Percentiles rank a stretch among this genome's conserved stretches.
Evolutionary conservation across 2,329 filamentous ascomycete species (phyloP).

Genomic region (Aspergillus sergii): DNA sequence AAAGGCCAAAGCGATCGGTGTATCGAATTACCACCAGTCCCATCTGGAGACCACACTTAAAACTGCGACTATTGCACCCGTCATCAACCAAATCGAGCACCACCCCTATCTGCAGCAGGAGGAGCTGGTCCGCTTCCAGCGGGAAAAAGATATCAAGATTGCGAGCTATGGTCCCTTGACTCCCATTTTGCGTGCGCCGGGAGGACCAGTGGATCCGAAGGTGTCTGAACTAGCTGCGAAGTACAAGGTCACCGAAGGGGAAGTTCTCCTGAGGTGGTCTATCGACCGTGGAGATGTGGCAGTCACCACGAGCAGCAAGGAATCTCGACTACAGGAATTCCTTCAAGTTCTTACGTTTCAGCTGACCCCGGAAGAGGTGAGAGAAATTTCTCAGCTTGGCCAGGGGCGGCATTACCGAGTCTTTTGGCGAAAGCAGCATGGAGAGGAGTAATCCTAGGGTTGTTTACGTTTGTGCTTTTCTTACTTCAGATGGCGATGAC

Average conservation of each 20-base stretch:
- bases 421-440: conserved; percentile 56
- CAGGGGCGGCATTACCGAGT: conserved; percentile 54
- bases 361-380: conserved; percentile 60
- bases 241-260: conserved; percentile 60
- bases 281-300: conserved; percentile 62
- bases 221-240: conserved; percentile 59
- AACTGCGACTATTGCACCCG: conserved; percentile 46
- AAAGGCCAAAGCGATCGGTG: conserved; percentile 63
- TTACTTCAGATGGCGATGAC: too few species aligned
- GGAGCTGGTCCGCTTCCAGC: conserved; percentile 43
- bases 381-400: conserved; percentile 54
- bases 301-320: conserved; percentile 64
- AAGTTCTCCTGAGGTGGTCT: conserved; percentile 62
- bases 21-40: conserved; percentile 61
- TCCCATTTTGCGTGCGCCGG: conserved; percentile 56
- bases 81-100: conserved; percentile 39
- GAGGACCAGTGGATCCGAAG: conserved; percentile 59
- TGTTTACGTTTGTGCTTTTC: too few species aligned
- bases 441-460: not conserved
- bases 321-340: conserved; percentile 61
- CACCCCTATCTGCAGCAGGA: conserved; percentile 53
- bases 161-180: conserved; percentile 48
- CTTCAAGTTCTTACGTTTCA: conserved; percentile 59
- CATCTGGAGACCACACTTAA: conserved; percentile 57
- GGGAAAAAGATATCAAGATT: conserved; percentile 44